Evolutionary conservation across 208 protist species (phyloP).

Genomic region (Leishmania major): DNA sequence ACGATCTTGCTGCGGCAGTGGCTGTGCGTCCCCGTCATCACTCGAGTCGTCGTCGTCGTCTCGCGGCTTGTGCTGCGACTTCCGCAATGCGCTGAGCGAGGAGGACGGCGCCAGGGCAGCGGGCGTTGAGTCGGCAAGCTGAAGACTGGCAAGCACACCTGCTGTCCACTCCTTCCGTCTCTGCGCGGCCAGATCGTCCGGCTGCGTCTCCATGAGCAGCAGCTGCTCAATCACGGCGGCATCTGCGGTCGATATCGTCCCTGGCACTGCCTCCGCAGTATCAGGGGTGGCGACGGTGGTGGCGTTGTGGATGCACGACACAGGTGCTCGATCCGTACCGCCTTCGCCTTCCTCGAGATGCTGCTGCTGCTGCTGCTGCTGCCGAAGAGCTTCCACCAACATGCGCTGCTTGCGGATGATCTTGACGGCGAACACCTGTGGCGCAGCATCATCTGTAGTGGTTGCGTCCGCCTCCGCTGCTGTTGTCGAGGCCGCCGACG

Average conservation of each 20-base stretch:
- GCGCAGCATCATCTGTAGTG: neutral
- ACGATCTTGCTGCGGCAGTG: neutral
- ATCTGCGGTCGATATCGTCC: conserved; percentile 15
- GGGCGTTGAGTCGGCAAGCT: conserved; percentile 15
- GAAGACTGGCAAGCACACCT: conserved; percentile 13
- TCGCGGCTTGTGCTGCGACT: conserved; percentile 1
- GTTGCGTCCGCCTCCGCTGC: neutral
- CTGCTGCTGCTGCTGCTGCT: conserved; percentile 16
- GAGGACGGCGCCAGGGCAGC: conserved; percentile 10
- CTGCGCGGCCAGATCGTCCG: conserved; percentile 35
- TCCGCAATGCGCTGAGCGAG: neutral
- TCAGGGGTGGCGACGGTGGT: neutral
- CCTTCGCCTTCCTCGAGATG: neutral
- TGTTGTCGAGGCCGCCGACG: neutral
- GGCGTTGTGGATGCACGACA: neutral
- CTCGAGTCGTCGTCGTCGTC: neutral
- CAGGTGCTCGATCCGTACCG: neutral
- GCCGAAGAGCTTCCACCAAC: conserved; percentile 31
- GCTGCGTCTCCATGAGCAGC: conserved; percentile 48
- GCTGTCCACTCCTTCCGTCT: conserved; percentile 24
- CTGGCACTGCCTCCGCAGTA: neutral
- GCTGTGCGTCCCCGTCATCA: neutral
- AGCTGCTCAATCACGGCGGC: conserved; percentile 33
- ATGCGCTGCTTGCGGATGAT: conserved; percentile 51
- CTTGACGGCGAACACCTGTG: conserved; percentile 48